These are phyloP conservation scores for Lophiostoma macrostomum DNA, from an alignment of 495 filamentous ascomycete genomes.

Conservation along the genomic window DNA sequence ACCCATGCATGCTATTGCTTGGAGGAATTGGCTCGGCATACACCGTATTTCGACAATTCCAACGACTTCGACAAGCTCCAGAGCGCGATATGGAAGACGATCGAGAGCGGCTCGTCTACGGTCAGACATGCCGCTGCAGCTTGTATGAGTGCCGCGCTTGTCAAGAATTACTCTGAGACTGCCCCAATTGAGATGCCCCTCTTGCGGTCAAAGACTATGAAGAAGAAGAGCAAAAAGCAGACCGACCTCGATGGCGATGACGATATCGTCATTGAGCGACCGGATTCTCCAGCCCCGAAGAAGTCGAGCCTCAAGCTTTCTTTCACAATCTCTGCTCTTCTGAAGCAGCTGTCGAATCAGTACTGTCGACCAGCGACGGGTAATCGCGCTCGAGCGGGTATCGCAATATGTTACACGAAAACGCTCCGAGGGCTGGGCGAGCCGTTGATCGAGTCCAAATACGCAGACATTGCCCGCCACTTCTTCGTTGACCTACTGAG, in stretches of 20 bases:
- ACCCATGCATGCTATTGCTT: constrained; percentile 77
- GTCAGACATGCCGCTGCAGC: constrained; percentile 86
- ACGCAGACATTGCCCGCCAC: constrained; percentile 75
- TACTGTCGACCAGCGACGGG: constrained; percentile 78
- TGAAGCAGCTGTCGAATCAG: constrained; percentile 76
- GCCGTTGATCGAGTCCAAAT: constrained; percentile 72
- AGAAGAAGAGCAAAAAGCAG: constrained; percentile 70
- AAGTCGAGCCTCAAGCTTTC: constrained; percentile 65
- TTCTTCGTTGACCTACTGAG: constrained; percentile 77
- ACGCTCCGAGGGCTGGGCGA: constrained; percentile 71
- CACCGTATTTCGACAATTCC: constrained; percentile 81
- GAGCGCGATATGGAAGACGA: constrained; percentile 72
- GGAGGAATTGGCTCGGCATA: constrained; percentile 65
- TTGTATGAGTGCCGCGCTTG: constrained; percentile 71
- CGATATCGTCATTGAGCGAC: constrained; percentile 67
- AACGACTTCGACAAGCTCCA: constrained; percentile 87
- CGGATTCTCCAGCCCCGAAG: constrained; percentile 70
- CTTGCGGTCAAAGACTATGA: constrained; percentile 67
- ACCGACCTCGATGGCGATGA: constrained; percentile 70
- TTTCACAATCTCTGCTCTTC: constrained; percentile 73
- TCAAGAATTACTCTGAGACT: constrained; percentile 73
- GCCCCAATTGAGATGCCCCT: constrained; percentile 45
- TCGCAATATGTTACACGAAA: constrained; percentile 83
- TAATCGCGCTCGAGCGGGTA: constrained; percentile 74
- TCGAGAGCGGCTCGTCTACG: constrained; percentile 70